phyloP scores from a whole-genome alignment of 345 rosid species.

The Citrus reticulata region DNA sequence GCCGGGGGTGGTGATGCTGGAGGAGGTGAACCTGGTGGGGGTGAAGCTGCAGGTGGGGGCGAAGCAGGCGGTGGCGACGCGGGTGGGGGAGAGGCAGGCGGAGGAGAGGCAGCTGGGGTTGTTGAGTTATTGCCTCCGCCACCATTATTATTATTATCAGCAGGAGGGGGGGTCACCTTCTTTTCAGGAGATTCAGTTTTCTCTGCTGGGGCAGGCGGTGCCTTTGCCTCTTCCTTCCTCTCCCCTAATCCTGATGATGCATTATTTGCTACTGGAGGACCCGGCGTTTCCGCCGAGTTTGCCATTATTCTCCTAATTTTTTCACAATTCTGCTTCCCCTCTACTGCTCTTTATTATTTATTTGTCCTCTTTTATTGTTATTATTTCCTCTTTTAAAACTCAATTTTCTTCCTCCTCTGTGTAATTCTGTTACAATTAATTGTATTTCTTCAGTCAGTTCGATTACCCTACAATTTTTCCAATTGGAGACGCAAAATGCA shows the following conservation, averaged over 20 bases:
- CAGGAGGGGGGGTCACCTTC: slow-evolving; percentile 13
- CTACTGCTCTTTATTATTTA: background rate
- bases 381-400: background rate
- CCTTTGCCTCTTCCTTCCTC: background rate
- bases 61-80: slow-evolving; percentile 19
- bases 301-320: slow-evolving; percentile 29
- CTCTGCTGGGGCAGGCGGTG: slow-evolving; percentile 14
- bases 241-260: background rate
- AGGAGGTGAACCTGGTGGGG: slow-evolving; percentile 23
- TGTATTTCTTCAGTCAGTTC: background rate
- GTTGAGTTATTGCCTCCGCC: background rate
- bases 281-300: slow-evolving; percentile 35
- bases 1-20: slow-evolving; percentile 13
- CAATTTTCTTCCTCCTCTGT: background rate
- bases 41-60: slow-evolving; percentile 14
- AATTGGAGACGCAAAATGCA: background rate
- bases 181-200: slow-evolving; percentile 25
- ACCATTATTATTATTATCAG: background rate
- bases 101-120: slow-evolving; percentile 11
- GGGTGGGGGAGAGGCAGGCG: slow-evolving; percentile 17
- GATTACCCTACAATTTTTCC: background rate
- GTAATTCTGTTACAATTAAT: background rate
- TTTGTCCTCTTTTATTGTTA: background rate
- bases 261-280: slow-evolving; percentile 16
- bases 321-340: background rate